Conservation (phyloP, 495 filamentous ascomycete species). For the Jackrogersella minutella region DNA sequence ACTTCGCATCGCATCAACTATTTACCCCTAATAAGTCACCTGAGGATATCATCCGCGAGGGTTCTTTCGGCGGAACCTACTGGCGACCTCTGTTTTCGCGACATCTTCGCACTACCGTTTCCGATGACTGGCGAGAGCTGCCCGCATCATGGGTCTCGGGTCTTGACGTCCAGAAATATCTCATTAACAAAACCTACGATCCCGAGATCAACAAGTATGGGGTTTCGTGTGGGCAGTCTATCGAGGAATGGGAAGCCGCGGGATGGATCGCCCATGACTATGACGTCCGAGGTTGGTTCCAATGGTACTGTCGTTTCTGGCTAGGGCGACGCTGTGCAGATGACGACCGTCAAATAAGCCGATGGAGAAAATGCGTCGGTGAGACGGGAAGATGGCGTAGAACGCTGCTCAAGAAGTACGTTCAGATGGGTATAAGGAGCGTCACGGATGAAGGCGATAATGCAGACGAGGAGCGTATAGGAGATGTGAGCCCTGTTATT, state of each 20-base stretch:
- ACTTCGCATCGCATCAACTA: slow-evolving; percentile 49
- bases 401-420: slow-evolving; percentile 56
- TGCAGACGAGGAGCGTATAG: slow-evolving; percentile 43
- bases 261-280: slow-evolving; percentile 58
- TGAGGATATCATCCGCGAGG: slow-evolving; percentile 56
- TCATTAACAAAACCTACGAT: slow-evolving; percentile 48
- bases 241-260: slow-evolving; percentile 60
- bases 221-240: slow-evolving; percentile 56
- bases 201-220: slow-evolving; percentile 58
- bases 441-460: slow-evolving; percentile 56
- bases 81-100: slow-evolving; percentile 54
- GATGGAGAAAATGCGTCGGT: slow-evolving; percentile 59
- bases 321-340: slow-evolving; percentile 57
- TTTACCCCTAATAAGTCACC: slow-evolving; percentile 61
- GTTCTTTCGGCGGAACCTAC: slow-evolving; percentile 58
- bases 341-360: slow-evolving; percentile 56
- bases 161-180: slow-evolving; percentile 45
- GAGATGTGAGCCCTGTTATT: slow-evolving; percentile 59
- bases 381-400: slow-evolving; percentile 56
- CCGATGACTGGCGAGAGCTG: slow-evolving; percentile 54
- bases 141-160: slow-evolving; percentile 51
- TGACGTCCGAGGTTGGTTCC: slow-evolving; percentile 60
- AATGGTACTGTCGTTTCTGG: slow-evolving; percentile 62
- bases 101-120: slow-evolving; percentile 48
- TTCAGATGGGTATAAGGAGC: slow-evolving; percentile 49